A percentile compares a stretch with the other conserved stretches of the same genome.
Evolutionary conservation across 257 asterid genomes (phyloP).

Genomic region (Solanum pinnatisectum): DNA sequence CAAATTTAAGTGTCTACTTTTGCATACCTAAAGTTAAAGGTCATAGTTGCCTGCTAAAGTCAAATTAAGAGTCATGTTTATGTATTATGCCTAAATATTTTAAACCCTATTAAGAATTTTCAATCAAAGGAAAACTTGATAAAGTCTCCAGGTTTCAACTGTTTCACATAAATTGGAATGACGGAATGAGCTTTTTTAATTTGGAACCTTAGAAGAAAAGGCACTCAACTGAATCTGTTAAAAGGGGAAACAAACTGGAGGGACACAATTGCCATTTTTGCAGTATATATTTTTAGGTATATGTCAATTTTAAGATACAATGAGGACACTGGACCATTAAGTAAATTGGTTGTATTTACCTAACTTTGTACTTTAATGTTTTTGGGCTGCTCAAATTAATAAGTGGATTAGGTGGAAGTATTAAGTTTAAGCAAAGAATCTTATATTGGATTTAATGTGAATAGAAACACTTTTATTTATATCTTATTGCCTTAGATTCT

Average conservation of each 20-base stretch:
- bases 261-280: neutral
- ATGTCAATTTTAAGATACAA: conserved; percentile 1
- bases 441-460: neutral
- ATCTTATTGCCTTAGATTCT: neutral
- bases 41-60: too few relatives aligned
- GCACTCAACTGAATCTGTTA: neutral
- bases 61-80: too few relatives aligned
- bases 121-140: neutral
- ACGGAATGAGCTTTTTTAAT: neutral
- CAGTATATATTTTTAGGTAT: neutral
- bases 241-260: neutral
- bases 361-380: neutral
- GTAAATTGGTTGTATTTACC: conserved; percentile 19
- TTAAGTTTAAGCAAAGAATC: neutral
- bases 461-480: neutral
- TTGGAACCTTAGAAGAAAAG: neutral
- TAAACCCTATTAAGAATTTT: too few relatives aligned
- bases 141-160: neutral
- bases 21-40: too few relatives aligned
- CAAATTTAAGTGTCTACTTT: too few relatives aligned
- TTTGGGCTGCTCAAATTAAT: neutral
- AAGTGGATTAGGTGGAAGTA: neutral
- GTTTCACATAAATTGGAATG: neutral
- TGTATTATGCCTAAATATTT: too few relatives aligned
- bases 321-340: neutral